These are phyloP conservation scores for Sphagnum tenellum DNA, from an alignment of 225 moss, liverwort and hornwort species.

Conservation along the genomic window DNA sequence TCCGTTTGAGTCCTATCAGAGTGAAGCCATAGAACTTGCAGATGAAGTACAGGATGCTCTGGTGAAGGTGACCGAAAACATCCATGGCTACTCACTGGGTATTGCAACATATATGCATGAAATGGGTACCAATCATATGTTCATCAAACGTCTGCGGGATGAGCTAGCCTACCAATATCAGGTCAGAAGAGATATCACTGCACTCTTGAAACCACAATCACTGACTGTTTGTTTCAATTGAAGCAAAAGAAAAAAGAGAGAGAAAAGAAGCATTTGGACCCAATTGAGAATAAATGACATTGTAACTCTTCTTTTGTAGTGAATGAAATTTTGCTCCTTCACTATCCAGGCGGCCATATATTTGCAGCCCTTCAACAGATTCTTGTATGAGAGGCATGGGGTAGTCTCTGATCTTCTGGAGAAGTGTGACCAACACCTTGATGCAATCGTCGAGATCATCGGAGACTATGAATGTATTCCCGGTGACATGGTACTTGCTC, in stretches of 20 bases:
- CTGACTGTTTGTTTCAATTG: too few species aligned
- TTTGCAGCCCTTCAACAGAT: slow-evolving; percentile 31
- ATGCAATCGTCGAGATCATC: slow-evolving; percentile 30
- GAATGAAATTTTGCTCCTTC: too few species aligned
- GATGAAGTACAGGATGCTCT: slow-evolving; percentile 36
- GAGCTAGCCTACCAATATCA: slow-evolving; percentile 62
- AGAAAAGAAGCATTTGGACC: too few species aligned
- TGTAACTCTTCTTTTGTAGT: too few species aligned
- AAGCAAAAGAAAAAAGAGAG: too few species aligned
- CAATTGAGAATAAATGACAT: too few species aligned
- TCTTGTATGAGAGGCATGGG: slow-evolving; percentile 25
- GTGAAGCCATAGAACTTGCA: slow-evolving; percentile 27
- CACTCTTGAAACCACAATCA: neutral
- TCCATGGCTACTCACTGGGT: slow-evolving; percentile 50
- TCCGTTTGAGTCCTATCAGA: slow-evolving; percentile 53
- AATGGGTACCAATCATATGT: slow-evolving; percentile 56
- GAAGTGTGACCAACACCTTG: slow-evolving; percentile 31
- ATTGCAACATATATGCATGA: slow-evolving; percentile 40
- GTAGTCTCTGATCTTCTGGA: slow-evolving; percentile 32
- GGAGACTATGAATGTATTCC: slow-evolving; percentile 44
- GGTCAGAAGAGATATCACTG: slow-evolving; percentile 6
- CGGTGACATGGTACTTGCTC: slow-evolving; percentile 51
- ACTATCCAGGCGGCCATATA: slow-evolving; percentile 43
- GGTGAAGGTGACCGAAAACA: slow-evolving; percentile 34
- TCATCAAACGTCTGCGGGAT: slow-evolving; percentile 72